Evolutionary conservation across 768 basidiomycete species (phyloP), one percentile per base, ranked within the genome.

Genomic region (Amylocystis lapponica): DNA sequence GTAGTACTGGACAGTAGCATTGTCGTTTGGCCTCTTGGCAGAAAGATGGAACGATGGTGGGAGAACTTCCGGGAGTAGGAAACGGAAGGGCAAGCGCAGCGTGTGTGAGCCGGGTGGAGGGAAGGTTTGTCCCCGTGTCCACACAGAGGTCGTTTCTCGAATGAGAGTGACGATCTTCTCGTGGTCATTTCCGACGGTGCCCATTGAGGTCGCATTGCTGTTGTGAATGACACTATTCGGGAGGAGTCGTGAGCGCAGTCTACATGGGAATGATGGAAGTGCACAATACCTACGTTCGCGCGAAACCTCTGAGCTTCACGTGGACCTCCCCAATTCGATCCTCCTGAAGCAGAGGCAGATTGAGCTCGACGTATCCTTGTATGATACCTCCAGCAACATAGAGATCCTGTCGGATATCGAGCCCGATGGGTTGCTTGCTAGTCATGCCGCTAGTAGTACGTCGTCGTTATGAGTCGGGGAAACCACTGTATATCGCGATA

Each of bases 251-350:
- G 12, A 20, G 13, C n/a, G 6, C n/a, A n/a, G n/a, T n/a, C n/a
- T n/a, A 23, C 4, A 36, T 22, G 32, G 6, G 16, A 14, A 16
- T n/a, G 26, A 30, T 6, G 27, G 12, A 6, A 25, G 38, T 3
- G 19, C 23, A 39, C 17, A 27, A 23, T 13, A 36, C 51, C n/a
- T 44, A 52, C 54, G 48, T 52, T 3, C 25, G 12, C 5, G 43
- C 42, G 10, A 13, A 20, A 8, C 54, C 54, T 11, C 42, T 31
- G 19, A 55, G 44, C 27, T 50, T 52, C 19, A 55, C 25, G 12
- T 47, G 47, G 2, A 55, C 51, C 19, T 52, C 46, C 26, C 48
- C 39, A 12, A 48, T 32, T 22, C 49, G 44, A 3, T 47, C 50
- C 13, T 40, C 22, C 14, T 47, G 48, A 1, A 50, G 32, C 16